These are phyloP conservation scores for Crepidotus variabilis DNA, from an alignment of 768 basidiomycete species.

Conservation along the genomic window DNA sequence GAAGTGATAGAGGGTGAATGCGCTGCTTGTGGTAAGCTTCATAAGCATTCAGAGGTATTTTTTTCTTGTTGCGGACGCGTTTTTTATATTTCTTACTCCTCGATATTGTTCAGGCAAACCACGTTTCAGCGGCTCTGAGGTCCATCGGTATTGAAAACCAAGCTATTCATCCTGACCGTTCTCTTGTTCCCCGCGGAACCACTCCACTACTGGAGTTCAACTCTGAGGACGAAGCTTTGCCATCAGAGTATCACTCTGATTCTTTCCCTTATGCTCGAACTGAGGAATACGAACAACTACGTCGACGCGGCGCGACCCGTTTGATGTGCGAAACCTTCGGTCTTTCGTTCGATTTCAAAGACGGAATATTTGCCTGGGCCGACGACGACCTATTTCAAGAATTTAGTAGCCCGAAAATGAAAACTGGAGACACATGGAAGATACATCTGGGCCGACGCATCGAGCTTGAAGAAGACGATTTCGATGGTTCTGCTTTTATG, in stretches of 20 bases:
- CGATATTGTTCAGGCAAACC: neutral
- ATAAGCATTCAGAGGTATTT: conserved; percentile 5
- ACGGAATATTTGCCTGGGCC: conserved; percentile 33
- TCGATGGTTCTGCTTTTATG: conserved; percentile 30
- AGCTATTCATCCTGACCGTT: conserved; percentile 21
- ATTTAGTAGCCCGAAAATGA: conserved; percentile 30
- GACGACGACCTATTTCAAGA: conserved; percentile 27
- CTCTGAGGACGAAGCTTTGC: conserved; percentile 3
- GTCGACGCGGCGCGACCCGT: conserved; percentile 28
- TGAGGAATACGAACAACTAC: conserved; percentile 25
- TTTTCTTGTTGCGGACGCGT: neutral
- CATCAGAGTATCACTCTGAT: conserved; percentile 4
- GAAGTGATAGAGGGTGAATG: conserved; percentile 29
- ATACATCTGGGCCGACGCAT: conserved; percentile 35
- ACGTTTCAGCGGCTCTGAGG: neutral
- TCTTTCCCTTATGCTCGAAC: too few species aligned
- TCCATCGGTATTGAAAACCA: conserved; percentile 9
- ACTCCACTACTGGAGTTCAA: conserved; percentile 25
- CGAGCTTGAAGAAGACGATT: conserved; percentile 29
- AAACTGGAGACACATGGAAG: conserved; percentile 32
- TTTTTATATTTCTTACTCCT: neutral
- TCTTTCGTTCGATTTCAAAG: conserved; percentile 22
- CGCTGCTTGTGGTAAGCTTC: conserved; percentile 17
- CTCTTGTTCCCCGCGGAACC: conserved; percentile 20
- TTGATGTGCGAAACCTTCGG: conserved; percentile 35